phyloP scores from a whole-genome alignment of 2,329 filamentous ascomycete genomes.

The Harringtonia aguacate region DNA sequence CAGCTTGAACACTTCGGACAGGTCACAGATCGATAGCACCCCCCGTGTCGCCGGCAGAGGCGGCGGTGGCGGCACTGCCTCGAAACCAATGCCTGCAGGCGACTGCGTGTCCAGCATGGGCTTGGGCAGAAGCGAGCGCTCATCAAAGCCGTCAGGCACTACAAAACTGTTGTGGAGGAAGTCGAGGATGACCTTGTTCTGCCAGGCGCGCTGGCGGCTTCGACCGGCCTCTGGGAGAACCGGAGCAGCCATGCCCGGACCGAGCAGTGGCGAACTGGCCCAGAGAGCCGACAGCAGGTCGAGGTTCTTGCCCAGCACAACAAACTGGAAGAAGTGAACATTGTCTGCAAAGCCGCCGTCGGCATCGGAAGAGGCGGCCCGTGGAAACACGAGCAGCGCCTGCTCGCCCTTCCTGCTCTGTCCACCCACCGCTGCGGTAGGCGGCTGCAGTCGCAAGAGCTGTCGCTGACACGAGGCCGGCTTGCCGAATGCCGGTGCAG shows the following conservation, averaged over 20 bases:
- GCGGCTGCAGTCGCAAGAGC: not conserved
- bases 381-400: slow-evolving; percentile 5
- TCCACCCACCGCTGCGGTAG: not conserved
- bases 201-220: not conserved
- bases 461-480: slow-evolving; percentile 14
- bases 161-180: slow-evolving; percentile 17
- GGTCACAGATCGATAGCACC: slow-evolving; percentile 1
- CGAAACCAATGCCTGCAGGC: no score
- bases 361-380: not conserved
- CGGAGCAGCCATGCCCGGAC: not conserved
- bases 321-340: slow-evolving; percentile 8
- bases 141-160: slow-evolving; percentile 30
- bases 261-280: not conserved
- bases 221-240: slow-evolving; percentile 11
- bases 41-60: not conserved
- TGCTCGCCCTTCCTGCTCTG: slow-evolving; percentile 2
- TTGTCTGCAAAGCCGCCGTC: not conserved
- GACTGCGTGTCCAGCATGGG: no score
- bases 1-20: slow-evolving; percentile 1
- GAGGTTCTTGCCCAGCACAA: slow-evolving; percentile 7
- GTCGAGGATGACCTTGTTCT: slow-evolving; percentile 7
- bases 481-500: slow-evolving; percentile 4
- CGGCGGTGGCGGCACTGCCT: no score
- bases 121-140: slow-evolving; percentile 7
- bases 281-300: slow-evolving; percentile 8